phyloP scores from a whole-genome alignment of 2,329 filamentous ascomycete species.

The Stromatinia cepivora region DNA sequence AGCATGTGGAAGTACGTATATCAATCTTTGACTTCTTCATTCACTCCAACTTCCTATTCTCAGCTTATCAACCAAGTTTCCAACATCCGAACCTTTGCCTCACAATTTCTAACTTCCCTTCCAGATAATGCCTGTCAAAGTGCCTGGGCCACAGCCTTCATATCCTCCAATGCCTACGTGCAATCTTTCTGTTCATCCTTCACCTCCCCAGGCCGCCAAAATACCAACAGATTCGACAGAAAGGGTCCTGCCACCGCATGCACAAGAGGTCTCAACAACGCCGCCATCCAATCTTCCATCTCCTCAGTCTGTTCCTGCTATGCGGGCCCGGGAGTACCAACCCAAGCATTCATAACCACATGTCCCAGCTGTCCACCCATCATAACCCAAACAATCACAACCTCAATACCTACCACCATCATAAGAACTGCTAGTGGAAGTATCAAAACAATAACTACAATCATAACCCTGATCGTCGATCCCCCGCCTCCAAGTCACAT shows the following conservation, averaged over 20 bases:
- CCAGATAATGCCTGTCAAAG: conserved; percentile 7
- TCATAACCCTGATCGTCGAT: neutral
- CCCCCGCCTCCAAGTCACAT: neutral
- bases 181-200: conserved; percentile 7
- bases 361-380: neutral
- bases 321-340: neutral
- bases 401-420: neutral
- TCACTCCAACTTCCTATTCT: neutral
- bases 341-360: neutral
- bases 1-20: conserved; percentile 4
- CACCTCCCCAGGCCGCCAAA: neutral
- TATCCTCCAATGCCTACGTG: neutral
- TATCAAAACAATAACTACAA: neutral
- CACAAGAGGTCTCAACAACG: neutral
- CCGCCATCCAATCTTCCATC: neutral
- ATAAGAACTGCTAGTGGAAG: neutral
- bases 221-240: neutral
- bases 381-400: neutral
- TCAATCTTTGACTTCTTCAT: too few species aligned
- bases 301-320: conserved; percentile 19
- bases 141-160: conserved; percentile 16
- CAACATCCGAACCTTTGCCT: too few species aligned
- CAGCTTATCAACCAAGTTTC: neutral
- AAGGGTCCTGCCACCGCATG: neutral
- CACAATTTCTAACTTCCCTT: neutral